These are phyloP conservation scores for Protomyces inundatus DNA, from an alignment of 1,139 yeast genomes.

Conservation along the genomic window DNA sequence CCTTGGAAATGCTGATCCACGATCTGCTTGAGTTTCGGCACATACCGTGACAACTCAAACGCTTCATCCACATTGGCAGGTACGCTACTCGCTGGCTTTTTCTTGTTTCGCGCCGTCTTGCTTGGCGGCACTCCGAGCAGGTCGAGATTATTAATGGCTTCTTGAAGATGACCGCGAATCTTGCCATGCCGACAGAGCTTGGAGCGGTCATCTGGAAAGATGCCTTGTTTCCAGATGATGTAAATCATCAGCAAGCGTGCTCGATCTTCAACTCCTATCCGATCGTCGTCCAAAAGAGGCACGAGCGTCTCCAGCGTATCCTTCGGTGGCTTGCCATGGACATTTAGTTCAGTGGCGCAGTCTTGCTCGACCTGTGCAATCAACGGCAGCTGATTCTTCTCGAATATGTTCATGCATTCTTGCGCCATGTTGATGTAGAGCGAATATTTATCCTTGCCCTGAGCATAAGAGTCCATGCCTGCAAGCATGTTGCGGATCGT, in stretches of 20 bases:
- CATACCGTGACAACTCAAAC: slow-evolving; percentile 70
- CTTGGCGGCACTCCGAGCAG: slow-evolving; percentile 62
- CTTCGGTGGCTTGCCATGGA: slow-evolving; percentile 63
- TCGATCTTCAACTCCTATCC: slow-evolving; percentile 46
- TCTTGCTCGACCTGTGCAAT: slow-evolving; percentile 47
- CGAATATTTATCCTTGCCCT: slow-evolving; percentile 41
- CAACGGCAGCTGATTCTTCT: slow-evolving; percentile 36
- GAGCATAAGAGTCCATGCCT: slow-evolving; percentile 42
- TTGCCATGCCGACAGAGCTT: slow-evolving; percentile 70
- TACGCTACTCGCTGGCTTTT: slow-evolving; percentile 38
- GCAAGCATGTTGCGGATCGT: slow-evolving; percentile 45
- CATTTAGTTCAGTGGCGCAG: slow-evolving; percentile 65
- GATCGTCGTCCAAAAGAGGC: slow-evolving; percentile 50
- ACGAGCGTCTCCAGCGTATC: slow-evolving; percentile 64
- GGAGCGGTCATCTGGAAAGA: slow-evolving; percentile 64
- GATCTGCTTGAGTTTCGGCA: slow-evolving; percentile 62
- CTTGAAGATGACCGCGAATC: slow-evolving; percentile 54
- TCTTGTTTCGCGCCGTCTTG: slow-evolving; percentile 45
- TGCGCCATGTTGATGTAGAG: slow-evolving; percentile 42
- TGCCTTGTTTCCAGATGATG: slow-evolving; percentile 78
- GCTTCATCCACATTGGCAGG: slow-evolving; percentile 53
- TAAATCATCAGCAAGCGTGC: slow-evolving; percentile 72
- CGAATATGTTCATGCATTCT: slow-evolving; percentile 42
- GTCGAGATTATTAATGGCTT: slow-evolving; percentile 60
- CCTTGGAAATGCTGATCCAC: slow-evolving; percentile 49